phyloP scores from a whole-genome alignment of 2,329 filamentous ascomycete genomes.

The Chalara sp. region DNA sequence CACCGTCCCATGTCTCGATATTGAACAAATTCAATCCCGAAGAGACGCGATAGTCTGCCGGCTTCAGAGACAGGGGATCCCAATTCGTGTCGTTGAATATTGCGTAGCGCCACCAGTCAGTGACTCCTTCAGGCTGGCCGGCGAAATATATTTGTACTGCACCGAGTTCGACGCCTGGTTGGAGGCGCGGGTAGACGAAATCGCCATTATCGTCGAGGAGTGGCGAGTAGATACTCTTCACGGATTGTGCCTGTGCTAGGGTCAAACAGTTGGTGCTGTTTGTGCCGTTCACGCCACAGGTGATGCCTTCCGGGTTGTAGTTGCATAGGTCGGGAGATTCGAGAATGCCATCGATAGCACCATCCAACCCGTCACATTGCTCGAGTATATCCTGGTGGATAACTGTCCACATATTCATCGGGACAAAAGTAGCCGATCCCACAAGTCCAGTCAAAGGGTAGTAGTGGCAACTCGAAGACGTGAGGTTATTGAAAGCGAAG shows the following conservation, averaged over 20 bases:
- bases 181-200: conserved; percentile 6
- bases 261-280: conserved; percentile 35
- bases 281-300: conserved; percentile 10
- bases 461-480: conserved; percentile 31
- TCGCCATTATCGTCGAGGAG: conserved; percentile 9
- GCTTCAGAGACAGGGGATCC: conserved; percentile 30
- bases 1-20: conserved; percentile 38
- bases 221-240: conserved; percentile 34
- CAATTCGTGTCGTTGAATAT: conserved; percentile 28
- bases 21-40: conserved; percentile 35
- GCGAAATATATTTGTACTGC: background rate
- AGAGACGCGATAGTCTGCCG: conserved; percentile 19
- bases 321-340: conserved; percentile 30
- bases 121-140: background rate
- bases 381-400: conserved; percentile 38
- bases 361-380: conserved; percentile 44
- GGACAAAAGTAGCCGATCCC: conserved; percentile 37
- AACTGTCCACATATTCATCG: conserved; percentile 33
- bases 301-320: conserved; percentile 22
- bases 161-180: conserved; percentile 1
- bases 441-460: conserved; percentile 41
- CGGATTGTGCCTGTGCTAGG: conserved; percentile 33
- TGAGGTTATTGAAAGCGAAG: conserved; percentile 15
- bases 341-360: conserved; percentile 38
- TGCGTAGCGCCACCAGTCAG: background rate